Evolutionary conservation across 208 protist species (phyloP).

Genomic region (Strigomonas culicis): DNA sequence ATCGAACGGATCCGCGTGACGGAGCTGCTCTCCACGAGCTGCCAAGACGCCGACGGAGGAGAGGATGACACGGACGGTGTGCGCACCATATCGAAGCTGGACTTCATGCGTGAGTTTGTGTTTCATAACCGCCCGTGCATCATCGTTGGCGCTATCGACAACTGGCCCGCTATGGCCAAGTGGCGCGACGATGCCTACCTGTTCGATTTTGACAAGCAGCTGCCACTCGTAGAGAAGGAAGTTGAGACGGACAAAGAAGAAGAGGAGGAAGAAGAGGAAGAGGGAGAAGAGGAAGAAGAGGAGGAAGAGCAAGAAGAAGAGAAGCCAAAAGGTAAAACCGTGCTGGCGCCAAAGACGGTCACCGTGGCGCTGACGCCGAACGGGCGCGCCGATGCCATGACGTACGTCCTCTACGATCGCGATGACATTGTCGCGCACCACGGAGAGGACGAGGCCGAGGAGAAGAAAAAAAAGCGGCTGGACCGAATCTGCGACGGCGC

Average conservation of each 20-base stretch:
- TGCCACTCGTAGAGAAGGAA: slow-evolving; percentile 29
- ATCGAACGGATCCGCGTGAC: slow-evolving; percentile 69
- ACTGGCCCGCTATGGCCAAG: slow-evolving; percentile 67
- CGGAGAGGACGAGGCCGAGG: neutral
- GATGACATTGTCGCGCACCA: too few relatives aligned
- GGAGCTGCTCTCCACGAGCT: slow-evolving; percentile 31
- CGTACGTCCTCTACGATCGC: slow-evolving; percentile 61
- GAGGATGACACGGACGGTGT: slow-evolving; percentile 11
- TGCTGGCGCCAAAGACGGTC: slow-evolving; percentile 35
- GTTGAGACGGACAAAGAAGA: slow-evolving; percentile 18
- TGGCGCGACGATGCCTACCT: slow-evolving; percentile 78
- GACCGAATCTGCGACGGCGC: neutral
- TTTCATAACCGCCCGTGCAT: slow-evolving; percentile 79
- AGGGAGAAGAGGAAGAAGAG: slow-evolving; percentile 9
- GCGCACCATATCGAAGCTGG: slow-evolving; percentile 53
- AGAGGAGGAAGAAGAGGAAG: slow-evolving; percentile 18
- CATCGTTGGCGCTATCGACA: slow-evolving; percentile 63
- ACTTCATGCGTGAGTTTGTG: slow-evolving; percentile 86
- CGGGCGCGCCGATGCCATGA: slow-evolving; percentile 86
- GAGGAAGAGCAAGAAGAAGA: neutral
- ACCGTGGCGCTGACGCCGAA: slow-evolving; percentile 90
- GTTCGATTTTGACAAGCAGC: slow-evolving; percentile 61
- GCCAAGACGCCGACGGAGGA: neutral
- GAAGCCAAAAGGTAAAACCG: neutral
- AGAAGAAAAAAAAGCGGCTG: neutral